Evolutionary conservation across 2,329 filamentous ascomycete species (phyloP), one percentile per base, ranked within the genome.

Genomic region (Stachybotrys chlorohalonatus): DNA sequence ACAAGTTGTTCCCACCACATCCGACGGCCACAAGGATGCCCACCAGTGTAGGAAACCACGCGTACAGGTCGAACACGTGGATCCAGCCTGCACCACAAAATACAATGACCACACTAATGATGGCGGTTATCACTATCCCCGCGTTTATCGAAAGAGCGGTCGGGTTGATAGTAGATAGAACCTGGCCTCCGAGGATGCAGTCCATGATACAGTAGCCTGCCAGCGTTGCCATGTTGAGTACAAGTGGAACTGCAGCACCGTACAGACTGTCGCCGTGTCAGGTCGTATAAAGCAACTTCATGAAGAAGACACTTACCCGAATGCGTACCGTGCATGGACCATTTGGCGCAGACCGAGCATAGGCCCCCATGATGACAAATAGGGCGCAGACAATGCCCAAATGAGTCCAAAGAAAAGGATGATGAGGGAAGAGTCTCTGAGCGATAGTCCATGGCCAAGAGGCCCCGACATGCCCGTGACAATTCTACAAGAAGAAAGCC

Each of bases 371-470:
- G 13, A 9, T 9, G 9, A 9, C 36, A 42, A 5, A 13, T 9
- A 42, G 36, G 36, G 9, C 36, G 36, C 9, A 9, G 36, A 13
- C 8, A 42, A 3, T 5, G 36, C 8, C 2, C 9, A 79, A 15
- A 82, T 57, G 24, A 82, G 60, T 11, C 72, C 74, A 64, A 85
- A 84, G 70, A 84, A 83, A 17, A 85, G 60, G 53, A 85, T 84
- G 46, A 82, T 72, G 31, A 84, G 68, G 1, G 80, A 74, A 4
- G 78, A 70, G 59, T 82, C 79, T 55, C 79, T 72, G n/a, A 85
- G 70, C 55, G 73, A 75, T 53, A 85, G 67, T 1, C 77, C 78
- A 56, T 79, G 5, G 9, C 36, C 36, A 42, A 81, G 15, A 68
- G 24, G 24, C 24, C 24, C 24, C 4, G 24, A 24, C 24, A 24